phyloP scores from a whole-genome alignment of 257 asterid species.

The Asclepias syriaca region DNA sequence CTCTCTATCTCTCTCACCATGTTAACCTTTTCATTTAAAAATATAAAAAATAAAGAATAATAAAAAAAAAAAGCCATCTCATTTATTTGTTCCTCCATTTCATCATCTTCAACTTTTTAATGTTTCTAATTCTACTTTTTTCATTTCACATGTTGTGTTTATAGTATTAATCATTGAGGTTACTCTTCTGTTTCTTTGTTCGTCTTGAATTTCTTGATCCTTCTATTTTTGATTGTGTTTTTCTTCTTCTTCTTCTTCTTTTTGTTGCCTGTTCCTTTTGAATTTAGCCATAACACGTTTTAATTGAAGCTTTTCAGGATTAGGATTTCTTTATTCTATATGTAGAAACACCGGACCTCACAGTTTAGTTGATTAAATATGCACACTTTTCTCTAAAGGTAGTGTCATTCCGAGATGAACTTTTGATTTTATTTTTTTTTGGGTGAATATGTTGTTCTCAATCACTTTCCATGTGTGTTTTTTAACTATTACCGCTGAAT shows the following conservation, averaged over 20 bases:
- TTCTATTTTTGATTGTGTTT: background rate
- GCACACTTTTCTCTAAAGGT: conserved; percentile 12
- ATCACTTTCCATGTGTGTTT: background rate
- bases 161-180: background rate
- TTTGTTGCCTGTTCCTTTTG: conserved; percentile 14
- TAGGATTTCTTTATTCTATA: background rate
- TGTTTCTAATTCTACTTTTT: conserved; percentile 2
- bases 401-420: background rate
- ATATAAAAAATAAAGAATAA: background rate
- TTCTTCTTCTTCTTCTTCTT: background rate
- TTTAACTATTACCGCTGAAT: background rate
- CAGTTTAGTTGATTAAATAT: background rate
- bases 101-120: background rate
- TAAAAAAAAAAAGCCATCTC: background rate
- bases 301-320: background rate
- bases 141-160: background rate
- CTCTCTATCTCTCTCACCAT: conserved; percentile 1
- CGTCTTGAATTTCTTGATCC: background rate
- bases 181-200: background rate
- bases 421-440: background rate
- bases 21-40: conserved; percentile 2
- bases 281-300: background rate
- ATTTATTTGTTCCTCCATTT: background rate
- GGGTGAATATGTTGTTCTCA: no score
- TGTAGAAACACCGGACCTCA: background rate